A percentile compares a stretch with the other conserved stretches of the same genome.
These are phyloP conservation scores for Grammothele lineata DNA, from an alignment of 768 basidiomycete species.

Conservation along the genomic window DNA sequence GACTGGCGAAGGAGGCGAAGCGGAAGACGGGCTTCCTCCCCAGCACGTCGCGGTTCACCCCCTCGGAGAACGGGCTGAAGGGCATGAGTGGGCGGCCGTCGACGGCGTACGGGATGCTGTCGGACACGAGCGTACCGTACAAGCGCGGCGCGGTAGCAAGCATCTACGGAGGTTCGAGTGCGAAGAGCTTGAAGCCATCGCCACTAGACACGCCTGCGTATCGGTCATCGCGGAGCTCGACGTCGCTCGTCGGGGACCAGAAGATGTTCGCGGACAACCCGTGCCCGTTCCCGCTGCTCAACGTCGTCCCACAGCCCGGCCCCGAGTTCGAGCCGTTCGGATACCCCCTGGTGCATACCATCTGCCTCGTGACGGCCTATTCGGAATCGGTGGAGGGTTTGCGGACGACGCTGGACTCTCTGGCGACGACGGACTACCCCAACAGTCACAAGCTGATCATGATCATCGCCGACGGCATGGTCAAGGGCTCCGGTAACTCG, in stretches of 20 bases:
- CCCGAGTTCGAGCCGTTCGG: conserved; percentile 92
- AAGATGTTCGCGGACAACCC: conserved; percentile 57
- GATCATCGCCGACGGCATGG: conserved; percentile 97
- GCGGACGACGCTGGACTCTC: conserved; percentile 95
- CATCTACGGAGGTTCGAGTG: conserved; percentile 24
- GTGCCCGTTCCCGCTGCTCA: conserved; percentile 92
- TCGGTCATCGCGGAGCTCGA: conserved; percentile 76
- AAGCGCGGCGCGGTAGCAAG: conserved; percentile 47
- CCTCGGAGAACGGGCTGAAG: conserved; percentile 57
- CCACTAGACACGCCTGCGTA: conserved; percentile 72
- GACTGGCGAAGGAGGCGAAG: conserved; percentile 52
- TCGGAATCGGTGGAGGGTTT: conserved; percentile 96
- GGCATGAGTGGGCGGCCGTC: conserved; percentile 44
- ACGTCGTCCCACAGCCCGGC: conserved; percentile 91
- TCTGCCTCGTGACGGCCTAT: conserved; percentile 97
- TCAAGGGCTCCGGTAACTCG: conserved; percentile 89
- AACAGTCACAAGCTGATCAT: conserved; percentile 95
- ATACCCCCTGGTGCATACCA: conserved; percentile 90
- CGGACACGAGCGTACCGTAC: conserved; percentile 47
- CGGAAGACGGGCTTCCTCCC: conserved; percentile 56
- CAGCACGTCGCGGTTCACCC: conserved; percentile 69
- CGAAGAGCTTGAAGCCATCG: conserved; percentile 46
- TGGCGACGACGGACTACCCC: conserved; percentile 97
- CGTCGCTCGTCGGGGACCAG: conserved; percentile 57
- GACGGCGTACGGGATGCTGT: conserved; percentile 61